phyloP scores from a whole-genome alignment of 495 filamentous ascomycete species.

The Tuber brumale region DNA sequence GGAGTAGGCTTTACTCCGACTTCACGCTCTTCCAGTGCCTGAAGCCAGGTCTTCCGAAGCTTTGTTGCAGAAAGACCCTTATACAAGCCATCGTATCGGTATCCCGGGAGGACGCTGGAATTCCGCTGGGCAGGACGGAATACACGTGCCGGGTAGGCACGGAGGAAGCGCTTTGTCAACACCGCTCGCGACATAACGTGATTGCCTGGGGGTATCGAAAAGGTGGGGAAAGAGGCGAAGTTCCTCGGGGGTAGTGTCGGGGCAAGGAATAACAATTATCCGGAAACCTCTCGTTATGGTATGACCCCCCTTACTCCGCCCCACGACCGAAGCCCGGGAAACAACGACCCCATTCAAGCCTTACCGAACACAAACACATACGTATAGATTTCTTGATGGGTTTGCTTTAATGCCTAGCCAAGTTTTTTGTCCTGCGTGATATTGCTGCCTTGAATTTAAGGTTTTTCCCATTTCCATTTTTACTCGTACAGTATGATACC shows the following conservation, averaged over 20 bases:
- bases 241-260: not conserved
- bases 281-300: not conserved
- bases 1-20: slow-evolving; percentile 43
- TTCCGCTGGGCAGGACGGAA: slow-evolving; percentile 4
- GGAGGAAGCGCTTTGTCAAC: slow-evolving; percentile 9
- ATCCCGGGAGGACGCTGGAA: slow-evolving; percentile 9
- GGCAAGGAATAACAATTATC: not conserved
- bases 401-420: not conserved
- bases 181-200: slow-evolving; percentile 21
- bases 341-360: not conserved
- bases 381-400: not conserved
- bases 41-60: slow-evolving; percentile 64
- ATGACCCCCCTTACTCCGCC: not conserved
- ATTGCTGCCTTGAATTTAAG: slow-evolving; percentile 5
- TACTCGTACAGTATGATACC: too few species aligned
- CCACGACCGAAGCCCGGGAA: not conserved
- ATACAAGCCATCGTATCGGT: slow-evolving; percentile 49
- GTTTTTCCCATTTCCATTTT: not conserved
- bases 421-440: not conserved
- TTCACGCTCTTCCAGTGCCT: slow-evolving; percentile 54
- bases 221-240: not conserved
- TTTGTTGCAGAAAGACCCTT: slow-evolving; percentile 51
- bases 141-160: slow-evolving; percentile 8
- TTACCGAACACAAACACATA: not conserved
- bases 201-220: not conserved